A percentile compares a stretch with the other conserved stretches of the same genome.
These are phyloP conservation scores for Botrytis porri DNA, from an alignment of 2,329 filamentous ascomycete species.

Conservation along the genomic window DNA sequence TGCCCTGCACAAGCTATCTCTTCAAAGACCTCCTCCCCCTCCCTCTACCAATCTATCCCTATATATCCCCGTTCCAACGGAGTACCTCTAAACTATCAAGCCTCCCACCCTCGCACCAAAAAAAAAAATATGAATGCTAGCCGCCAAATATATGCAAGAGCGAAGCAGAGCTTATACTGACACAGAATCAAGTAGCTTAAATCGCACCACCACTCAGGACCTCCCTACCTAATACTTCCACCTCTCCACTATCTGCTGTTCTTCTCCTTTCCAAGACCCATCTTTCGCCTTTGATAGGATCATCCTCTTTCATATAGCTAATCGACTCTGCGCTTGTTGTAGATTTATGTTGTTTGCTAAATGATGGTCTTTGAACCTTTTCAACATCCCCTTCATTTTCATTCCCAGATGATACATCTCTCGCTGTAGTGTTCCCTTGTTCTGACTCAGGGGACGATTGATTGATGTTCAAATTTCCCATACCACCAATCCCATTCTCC, in stretches of 20 bases:
- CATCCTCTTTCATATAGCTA: conserved; percentile 61
- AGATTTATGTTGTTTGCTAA: conserved; percentile 43
- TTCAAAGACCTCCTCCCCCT: not conserved
- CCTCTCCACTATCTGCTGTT: conserved; percentile 61
- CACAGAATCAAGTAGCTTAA: not conserved
- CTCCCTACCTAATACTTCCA: conserved; percentile 63
- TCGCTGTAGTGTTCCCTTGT: not conserved
- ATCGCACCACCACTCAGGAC: conserved; percentile 37
- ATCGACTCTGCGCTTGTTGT: conserved; percentile 64
- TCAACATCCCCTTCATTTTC: conserved; percentile 34
- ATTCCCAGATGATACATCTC: not conserved
- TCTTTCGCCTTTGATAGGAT: conserved; percentile 53
- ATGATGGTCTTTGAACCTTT: conserved; percentile 3
- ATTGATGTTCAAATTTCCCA: not conserved
- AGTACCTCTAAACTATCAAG: not conserved
- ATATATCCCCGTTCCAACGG: not conserved
- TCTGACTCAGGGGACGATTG: conserved; percentile 20
- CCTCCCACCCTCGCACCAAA: not conserved
- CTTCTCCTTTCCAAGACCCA: conserved; percentile 70
- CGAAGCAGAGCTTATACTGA: not conserved
- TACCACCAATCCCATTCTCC: conserved; percentile 23
- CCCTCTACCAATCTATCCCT: not conserved
- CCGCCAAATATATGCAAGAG: not conserved
- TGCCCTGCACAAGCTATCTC: not conserved
- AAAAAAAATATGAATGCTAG: not conserved